Evolutionary conservation across 176 grass and related monocot species (phyloP).

Genomic region (Zoysia japonica): DNA sequence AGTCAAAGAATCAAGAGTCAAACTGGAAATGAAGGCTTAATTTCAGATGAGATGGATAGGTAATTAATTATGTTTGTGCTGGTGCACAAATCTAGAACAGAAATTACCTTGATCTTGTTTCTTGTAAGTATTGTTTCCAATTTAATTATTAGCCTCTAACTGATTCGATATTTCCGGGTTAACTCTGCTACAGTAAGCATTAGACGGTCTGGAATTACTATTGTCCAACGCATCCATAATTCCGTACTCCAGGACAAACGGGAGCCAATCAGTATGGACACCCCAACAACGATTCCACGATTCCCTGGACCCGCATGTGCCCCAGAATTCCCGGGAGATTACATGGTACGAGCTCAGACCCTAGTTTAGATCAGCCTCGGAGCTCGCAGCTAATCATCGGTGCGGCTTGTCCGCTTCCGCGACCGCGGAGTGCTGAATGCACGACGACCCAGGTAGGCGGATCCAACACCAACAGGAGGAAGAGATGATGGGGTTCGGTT

Average conservation of each 20-base stretch:
- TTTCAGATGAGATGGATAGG: neutral
- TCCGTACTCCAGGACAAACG: neutral
- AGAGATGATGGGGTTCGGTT: neutral
- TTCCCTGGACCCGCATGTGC: neutral
- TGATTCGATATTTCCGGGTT: neutral
- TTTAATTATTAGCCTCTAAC: neutral
- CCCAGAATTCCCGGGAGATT: slow-evolving; percentile 8
- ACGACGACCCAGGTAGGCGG: neutral
- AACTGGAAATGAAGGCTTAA: neutral
- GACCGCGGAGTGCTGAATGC: neutral
- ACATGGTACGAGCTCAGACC: slow-evolving; percentile 4
- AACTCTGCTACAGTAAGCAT: neutral
- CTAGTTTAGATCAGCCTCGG: neutral
- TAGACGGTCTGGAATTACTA: neutral
- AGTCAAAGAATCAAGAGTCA: neutral
- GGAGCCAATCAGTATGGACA: slow-evolving; percentile 12
- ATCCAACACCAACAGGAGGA: neutral
- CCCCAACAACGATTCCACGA: slow-evolving; percentile 2
- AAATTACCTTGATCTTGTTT: neutral
- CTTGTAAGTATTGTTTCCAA: neutral
- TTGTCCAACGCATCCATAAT: neutral
- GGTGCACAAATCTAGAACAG: neutral
- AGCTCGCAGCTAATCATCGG: neutral
- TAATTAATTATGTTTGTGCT: neutral
- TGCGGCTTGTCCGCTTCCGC: neutral